These are phyloP conservation scores for Nakaseomyces sp. DNA, from an alignment of 1,139 yeast genomes.

Conservation along the genomic window DNA sequence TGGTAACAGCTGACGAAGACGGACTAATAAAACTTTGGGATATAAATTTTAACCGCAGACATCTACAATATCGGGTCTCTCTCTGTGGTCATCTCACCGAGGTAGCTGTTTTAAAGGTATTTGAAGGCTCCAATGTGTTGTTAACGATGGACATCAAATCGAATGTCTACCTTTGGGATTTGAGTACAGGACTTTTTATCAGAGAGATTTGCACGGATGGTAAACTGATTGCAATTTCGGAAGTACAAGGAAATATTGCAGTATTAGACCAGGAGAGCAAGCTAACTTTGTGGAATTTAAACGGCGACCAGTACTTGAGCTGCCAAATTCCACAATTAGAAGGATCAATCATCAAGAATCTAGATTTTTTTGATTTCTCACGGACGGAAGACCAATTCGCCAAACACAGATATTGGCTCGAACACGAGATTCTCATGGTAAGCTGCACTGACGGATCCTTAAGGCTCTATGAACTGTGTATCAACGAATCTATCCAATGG, in stretches of 20 bases:
- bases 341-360: constrained; percentile 11
- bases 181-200: constrained; percentile 42
- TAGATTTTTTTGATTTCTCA: constrained; percentile 26
- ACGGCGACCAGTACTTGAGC: constrained; percentile 40
- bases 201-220: constrained; percentile 34
- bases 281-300: constrained; percentile 41
- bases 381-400: constrained; percentile 22
- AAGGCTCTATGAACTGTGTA: constrained; percentile 26
- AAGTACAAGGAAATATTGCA: constrained; percentile 48
- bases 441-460: constrained; percentile 33
- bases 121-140: constrained; percentile 45
- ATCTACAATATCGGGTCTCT: constrained; percentile 18
- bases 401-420: constrained; percentile 34
- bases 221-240: constrained; percentile 40
- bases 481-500: constrained; percentile 17
- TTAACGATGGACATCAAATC: constrained; percentile 47
- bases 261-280: constrained; percentile 27
- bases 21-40: constrained; percentile 54
- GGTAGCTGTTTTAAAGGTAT: constrained; percentile 38
- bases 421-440: constrained; percentile 30
- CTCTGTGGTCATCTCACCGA: constrained; percentile 47
- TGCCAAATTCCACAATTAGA: constrained; percentile 3
- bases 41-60: constrained; percentile 15
- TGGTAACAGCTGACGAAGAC: constrained; percentile 47
- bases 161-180: constrained; percentile 49